Evolutionary conservation across 306 rosid genomes (phyloP).

Genomic region (Senna tora): DNA sequence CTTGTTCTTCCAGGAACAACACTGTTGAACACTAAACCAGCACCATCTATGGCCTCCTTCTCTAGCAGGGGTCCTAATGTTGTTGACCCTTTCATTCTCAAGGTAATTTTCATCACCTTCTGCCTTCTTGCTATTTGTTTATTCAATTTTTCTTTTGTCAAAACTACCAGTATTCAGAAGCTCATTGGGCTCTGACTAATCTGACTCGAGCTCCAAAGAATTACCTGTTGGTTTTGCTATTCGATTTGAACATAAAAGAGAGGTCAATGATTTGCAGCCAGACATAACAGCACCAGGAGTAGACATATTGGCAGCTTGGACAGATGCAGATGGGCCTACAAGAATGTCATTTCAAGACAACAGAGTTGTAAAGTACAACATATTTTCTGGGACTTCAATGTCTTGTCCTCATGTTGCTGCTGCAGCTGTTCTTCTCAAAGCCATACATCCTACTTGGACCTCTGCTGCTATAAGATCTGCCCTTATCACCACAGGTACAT

Average conservation of each 20-base stretch:
- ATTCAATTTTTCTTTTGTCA: too few species aligned
- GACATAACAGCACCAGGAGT: slow-evolving; percentile 96
- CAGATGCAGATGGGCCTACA: slow-evolving; percentile 71
- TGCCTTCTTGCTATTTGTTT: too few species aligned
- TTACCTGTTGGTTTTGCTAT: too few species aligned
- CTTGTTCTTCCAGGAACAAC: slow-evolving; percentile 67
- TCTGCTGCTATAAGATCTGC: slow-evolving; percentile 90
- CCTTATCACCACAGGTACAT: slow-evolving; percentile 82
- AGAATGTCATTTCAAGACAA: slow-evolving; percentile 53
- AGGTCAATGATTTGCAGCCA: slow-evolving; percentile 57
- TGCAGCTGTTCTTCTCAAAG: slow-evolving; percentile 74
- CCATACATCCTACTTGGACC: slow-evolving; percentile 86
- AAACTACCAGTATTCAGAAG: too few species aligned
- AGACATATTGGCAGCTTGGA: slow-evolving; percentile 95
- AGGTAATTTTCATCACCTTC: slow-evolving; percentile 42
- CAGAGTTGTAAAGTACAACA: slow-evolving; percentile 66
- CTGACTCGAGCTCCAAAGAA: too few species aligned
- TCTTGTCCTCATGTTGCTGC: slow-evolving; percentile 92
- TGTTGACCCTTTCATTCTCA: slow-evolving; percentile 75
- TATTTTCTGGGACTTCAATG: slow-evolving; percentile 93
- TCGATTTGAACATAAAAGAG: too few species aligned
- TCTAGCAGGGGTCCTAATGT: slow-evolving; percentile 88
- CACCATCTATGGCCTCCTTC: slow-evolving; percentile 81
- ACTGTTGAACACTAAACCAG: slow-evolving; percentile 67
- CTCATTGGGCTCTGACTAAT: too few species aligned